Conservation (phyloP, 225 moss, liverwort and hornwort species). For the Sphagnum contortum region DNA sequence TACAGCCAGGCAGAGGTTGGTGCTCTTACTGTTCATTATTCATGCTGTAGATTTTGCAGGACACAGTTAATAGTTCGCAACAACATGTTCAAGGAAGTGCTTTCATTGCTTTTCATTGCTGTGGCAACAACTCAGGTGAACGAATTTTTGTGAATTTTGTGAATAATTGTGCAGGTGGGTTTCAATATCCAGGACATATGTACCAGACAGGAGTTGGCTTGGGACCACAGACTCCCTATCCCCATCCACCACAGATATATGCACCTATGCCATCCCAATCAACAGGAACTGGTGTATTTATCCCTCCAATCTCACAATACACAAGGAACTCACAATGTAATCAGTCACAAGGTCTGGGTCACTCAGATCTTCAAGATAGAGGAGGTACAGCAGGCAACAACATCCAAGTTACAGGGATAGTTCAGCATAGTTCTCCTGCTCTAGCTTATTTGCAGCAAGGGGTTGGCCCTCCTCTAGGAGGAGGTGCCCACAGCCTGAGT, state of each 20-base stretch:
- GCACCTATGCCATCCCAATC: slow-evolving; percentile 33
- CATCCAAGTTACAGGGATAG: no score
- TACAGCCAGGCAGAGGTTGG: slow-evolving; percentile 3
- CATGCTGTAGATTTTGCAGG: background rate
- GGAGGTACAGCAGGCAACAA: no score
- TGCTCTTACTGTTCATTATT: background rate
- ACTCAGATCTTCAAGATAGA: no score
- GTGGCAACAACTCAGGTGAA: background rate
- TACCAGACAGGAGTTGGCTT: slow-evolving; percentile 47
- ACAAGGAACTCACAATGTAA: no score
- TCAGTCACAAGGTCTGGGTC: no score
- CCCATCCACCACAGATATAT: slow-evolving; percentile 50
- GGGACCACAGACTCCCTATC: slow-evolving; percentile 39
- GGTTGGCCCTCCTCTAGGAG: no score
- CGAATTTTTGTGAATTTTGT: background rate
- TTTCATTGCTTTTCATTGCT: background rate
- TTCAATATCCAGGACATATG: slow-evolving; percentile 44
- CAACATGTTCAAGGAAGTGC: background rate
- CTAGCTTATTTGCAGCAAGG: no score
- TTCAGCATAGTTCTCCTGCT: no score
- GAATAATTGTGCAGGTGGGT: slow-evolving; percentile 27
- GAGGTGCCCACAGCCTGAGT: no score
- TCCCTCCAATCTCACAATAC: no score
- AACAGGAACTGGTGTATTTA: slow-evolving; percentile 49
- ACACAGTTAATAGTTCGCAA: background rate